Evolutionary conservation across 306 rosid species (phyloP).

Genomic region (Quercus glauca): DNA sequence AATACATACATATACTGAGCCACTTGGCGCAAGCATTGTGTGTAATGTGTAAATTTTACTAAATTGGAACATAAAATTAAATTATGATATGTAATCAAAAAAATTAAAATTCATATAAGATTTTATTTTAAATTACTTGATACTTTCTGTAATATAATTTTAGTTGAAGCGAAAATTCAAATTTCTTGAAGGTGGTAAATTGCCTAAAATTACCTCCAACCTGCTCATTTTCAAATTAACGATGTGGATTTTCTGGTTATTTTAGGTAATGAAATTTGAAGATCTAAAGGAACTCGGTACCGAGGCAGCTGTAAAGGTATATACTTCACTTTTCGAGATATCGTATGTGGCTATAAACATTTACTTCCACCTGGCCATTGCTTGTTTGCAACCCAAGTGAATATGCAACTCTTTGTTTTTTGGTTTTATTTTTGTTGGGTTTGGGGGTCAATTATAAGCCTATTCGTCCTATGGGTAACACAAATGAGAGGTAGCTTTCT

Average conservation of each 20-base stretch:
- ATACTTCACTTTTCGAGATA: slow-evolving; percentile 6
- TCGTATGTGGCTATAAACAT: neutral
- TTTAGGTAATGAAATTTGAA: slow-evolving; percentile 92
- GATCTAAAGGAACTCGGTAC: slow-evolving; percentile 92
- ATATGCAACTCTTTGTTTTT: neutral
- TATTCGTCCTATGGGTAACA: neutral
- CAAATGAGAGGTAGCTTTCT: neutral
- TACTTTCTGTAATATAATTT: too few species aligned
- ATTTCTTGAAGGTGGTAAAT: too few species aligned
- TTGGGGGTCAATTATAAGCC: neutral
- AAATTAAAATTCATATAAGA: too few species aligned
- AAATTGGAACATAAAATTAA: too few species aligned
- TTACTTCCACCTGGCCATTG: neutral
- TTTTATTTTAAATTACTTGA: too few species aligned
- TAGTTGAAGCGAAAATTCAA: too few species aligned
- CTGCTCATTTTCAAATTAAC: neutral
- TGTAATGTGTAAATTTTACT: too few species aligned
- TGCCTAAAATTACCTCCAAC: too few species aligned
- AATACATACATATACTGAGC: too few species aligned
- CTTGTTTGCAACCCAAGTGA: neutral
- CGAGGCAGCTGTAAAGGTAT: slow-evolving; percentile 92
- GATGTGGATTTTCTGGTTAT: slow-evolving; percentile 18
- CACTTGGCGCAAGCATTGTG: too few species aligned
- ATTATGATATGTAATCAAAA: too few species aligned
- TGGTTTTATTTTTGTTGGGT: neutral